A percentile compares a stretch with the other conserved stretches of the same genome.
Conservation (phyloP, 2,329 filamentous ascomycete species). For the Penicillium sp. region DNA sequence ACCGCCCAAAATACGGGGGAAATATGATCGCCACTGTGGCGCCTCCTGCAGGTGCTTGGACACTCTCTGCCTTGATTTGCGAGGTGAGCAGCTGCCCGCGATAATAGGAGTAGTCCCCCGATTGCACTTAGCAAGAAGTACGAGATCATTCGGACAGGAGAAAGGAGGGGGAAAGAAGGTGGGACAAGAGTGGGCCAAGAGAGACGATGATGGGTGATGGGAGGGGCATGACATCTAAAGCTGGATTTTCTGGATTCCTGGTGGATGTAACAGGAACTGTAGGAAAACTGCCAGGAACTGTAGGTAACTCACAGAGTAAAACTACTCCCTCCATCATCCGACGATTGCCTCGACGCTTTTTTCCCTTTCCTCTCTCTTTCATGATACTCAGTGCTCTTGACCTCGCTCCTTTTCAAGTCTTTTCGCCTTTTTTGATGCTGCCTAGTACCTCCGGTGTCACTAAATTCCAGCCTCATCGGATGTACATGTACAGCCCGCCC, state of each 20-base stretch:
- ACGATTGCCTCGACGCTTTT: neutral
- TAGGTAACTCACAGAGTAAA: neutral
- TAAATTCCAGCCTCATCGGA: neutral
- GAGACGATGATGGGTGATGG: neutral
- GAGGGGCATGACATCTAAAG: neutral
- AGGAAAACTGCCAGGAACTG: neutral
- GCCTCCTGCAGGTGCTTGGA: conserved; percentile 1
- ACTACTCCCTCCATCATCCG: neutral
- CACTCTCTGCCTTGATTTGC: conserved; percentile 4
- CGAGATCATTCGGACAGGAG: neutral
- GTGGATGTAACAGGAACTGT: neutral
- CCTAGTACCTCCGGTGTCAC: neutral
- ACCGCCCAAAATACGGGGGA: neutral
- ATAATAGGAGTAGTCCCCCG: neutral
- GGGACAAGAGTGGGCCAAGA: neutral
- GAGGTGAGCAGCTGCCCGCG: neutral
- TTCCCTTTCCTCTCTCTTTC: neutral
- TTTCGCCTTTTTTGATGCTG: neutral
- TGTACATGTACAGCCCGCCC: neutral
- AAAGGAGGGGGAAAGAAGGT: neutral
- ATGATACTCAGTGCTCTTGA: neutral
- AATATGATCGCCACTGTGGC: neutral
- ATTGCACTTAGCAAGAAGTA: neutral
- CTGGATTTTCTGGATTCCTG: neutral
- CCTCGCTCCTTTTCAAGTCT: neutral